Evolutionary conservation across 192 early-diverging fungal genomes (phyloP), one percentile per base, ranked within the genome.

Genomic region (Glomus cerebriforme): DNA sequence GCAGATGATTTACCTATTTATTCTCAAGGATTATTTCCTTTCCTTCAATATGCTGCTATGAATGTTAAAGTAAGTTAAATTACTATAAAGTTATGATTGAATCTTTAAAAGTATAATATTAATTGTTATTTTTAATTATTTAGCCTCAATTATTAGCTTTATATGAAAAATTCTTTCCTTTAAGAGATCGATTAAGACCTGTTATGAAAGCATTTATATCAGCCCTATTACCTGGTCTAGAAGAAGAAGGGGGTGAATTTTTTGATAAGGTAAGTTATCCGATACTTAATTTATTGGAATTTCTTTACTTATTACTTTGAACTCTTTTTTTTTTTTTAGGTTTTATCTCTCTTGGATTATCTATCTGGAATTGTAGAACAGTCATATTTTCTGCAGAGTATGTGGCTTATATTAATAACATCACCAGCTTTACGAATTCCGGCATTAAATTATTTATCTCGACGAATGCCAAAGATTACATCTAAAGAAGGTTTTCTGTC

Each of bases 11-110:
- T 96, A 66, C 84, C 92, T 13, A 83, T 98, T 45, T 98, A 95
- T 86, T 93, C 95, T 5, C 91, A 90, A 72, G 97, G 97, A 0
- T 84, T 98, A 32, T 96, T 97, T 69, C 96, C 96, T 31, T 97
- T 97, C 80, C 85, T 96, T 72, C 92, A 95, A 82, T 89, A 95
- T 80, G 92, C 95, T 12, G 88, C 94, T 8, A 91, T 93, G 71
- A 87, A 87, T 35, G 91, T 95, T 47, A 97, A 97, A 84, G 90
- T 91, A 89, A 75, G 37, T 8, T 71, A 2, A 27, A 19, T 31
- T 62, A 15, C 64, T 76, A 69, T 72, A 72, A 49, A 17, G 0
- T 31, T 19, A 49, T 35, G 31, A 35, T 39, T 39, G 22, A 15
- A 39, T 39, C n/a, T n/a, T 4, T 68, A 68, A 35, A 45, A 26